Evolutionary conservation across 75 land plant genomes (phyloP), one percentile per base, ranked within the genome.

Genomic region (Chamaecyparis obtusa): DNA sequence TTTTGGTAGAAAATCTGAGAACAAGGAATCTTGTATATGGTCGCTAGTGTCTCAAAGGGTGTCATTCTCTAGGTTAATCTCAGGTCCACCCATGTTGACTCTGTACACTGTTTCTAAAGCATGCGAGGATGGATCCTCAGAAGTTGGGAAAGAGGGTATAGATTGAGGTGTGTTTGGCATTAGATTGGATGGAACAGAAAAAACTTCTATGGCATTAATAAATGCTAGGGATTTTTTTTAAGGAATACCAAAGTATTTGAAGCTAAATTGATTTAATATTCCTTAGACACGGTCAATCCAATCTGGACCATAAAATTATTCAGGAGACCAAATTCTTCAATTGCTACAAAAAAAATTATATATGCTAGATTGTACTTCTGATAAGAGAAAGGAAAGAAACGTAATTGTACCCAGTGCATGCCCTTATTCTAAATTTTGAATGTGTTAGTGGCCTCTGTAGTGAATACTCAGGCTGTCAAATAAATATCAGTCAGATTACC

Each of bases 61-160:
- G 77, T 97, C 99, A 41, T 92, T 88, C 17, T 83, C 77, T 17
- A 94, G 87, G 57, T 88, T 79, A 72, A 97, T 71, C 85, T 64
- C 14, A 6, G 95, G 91, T n/a, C 96, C 97, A 14, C 99, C 99
- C 88, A 97, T 93, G 83, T 97, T 97, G 71, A 97, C 72, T 85
- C 98, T 87, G 86, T 92, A 95, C 79, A 93, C 87, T 24, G 96
- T 97, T 87, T 97, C 94, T 27, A 96, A n/a, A 1, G 95, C 96
- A 13, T 72, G 57, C 9, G 67, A 76, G 17, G 91, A 84, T 35
- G 92, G 55, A 24, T 92, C 93, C 35, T 44, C 48, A 57, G 83
- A 79, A 74, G 86, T 30, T 17, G 60, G 39, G 6, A 78, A 14
- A 2, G 89, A 87, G 7, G 80, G 41, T 3, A 91, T 9, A 33